These are phyloP conservation scores for Piloderma croceum DNA, from an alignment of 768 basidiomycete genomes.

Conservation along the genomic window DNA sequence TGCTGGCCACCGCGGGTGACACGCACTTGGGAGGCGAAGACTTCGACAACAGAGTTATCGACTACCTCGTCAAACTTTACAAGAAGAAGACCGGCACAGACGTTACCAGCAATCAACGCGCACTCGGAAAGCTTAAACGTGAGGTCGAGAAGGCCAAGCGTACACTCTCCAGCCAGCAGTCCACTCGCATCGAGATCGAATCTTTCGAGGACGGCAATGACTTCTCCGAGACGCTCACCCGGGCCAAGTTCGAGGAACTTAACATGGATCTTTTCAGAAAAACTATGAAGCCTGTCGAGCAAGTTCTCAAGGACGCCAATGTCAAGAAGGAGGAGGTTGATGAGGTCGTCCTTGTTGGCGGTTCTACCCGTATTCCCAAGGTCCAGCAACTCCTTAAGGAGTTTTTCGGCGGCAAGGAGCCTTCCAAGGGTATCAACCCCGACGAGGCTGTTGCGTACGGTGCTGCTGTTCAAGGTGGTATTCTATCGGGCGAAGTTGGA, in stretches of 20 bases:
- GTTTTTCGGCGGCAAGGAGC: slow-evolving; percentile 94
- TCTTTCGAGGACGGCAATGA: slow-evolving; percentile 94
- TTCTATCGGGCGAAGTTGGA: slow-evolving; percentile 90
- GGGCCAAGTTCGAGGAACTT: slow-evolving; percentile 98
- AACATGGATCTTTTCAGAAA: slow-evolving; percentile 99
- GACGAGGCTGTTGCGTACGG: slow-evolving; percentile 99
- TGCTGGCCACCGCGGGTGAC: slow-evolving; percentile 87
- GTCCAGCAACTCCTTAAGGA: slow-evolving; percentile 98
- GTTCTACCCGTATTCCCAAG: slow-evolving; percentile 99
- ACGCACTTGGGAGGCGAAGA: slow-evolving; percentile 95
- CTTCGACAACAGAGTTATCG: slow-evolving; percentile 91
- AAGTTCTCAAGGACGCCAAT: slow-evolving; percentile 95
- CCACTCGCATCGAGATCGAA: slow-evolving; percentile 90
- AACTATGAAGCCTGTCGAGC: slow-evolving; percentile 99
- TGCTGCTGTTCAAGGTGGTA: slow-evolving; percentile 97
- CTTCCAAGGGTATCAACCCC: slow-evolving; percentile 97
- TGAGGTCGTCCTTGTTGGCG: slow-evolving; percentile 91
- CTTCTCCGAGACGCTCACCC: slow-evolving; percentile 93
- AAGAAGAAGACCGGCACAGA: slow-evolving; percentile 91
- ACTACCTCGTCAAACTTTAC: slow-evolving; percentile 83
- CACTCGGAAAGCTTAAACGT: slow-evolving; percentile 87
- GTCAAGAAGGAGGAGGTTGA: slow-evolving; percentile 97
- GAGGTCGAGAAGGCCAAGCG: slow-evolving; percentile 94
- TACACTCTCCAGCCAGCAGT: slow-evolving; percentile 88
- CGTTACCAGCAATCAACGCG: slow-evolving; percentile 70